Percentiles rank a stretch among this genome's conserved stretches.
Conservation (phyloP, 805 yeast genomes). For the Jamesozyma rosinii region DNA sequence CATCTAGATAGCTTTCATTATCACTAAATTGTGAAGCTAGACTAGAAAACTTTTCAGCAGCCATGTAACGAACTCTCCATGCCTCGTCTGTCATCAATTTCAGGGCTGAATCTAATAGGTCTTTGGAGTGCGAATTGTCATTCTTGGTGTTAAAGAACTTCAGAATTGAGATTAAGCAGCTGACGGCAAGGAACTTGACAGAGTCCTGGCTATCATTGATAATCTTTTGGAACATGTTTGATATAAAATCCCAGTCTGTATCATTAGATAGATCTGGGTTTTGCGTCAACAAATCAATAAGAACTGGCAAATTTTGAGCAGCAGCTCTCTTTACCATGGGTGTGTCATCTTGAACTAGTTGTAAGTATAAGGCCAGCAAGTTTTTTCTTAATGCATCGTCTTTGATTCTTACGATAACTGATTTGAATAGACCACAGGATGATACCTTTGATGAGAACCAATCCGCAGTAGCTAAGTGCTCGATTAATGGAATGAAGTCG, state of each 20-base stretch:
- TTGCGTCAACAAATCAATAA: conserved; percentile 52
- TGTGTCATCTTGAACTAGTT: conserved; percentile 77
- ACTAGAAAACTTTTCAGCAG: conserved; percentile 83
- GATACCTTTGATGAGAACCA: conserved; percentile 95
- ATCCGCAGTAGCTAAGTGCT: conserved; percentile 71
- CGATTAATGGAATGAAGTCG: conserved; percentile 66
- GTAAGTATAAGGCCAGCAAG: conserved; percentile 56
- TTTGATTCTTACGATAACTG: conserved; percentile 50
- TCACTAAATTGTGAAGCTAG: conserved; percentile 58
- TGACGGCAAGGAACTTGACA: conserved; percentile 82
- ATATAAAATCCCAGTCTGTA: conserved; percentile 66
- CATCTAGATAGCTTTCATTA: conserved; percentile 43
- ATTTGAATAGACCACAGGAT: conserved; percentile 76
- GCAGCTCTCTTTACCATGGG: conserved; percentile 98
- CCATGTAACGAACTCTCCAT: conserved; percentile 98
- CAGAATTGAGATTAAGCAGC: conserved; percentile 75
- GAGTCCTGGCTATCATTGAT: conserved; percentile 88
- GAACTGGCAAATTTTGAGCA: conserved; percentile 69
- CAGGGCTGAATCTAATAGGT: conserved; percentile 55
- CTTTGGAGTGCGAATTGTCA: conserved; percentile 51
- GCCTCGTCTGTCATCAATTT: conserved; percentile 77
- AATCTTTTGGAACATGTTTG: conserved; percentile 72
- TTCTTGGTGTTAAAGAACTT: conserved; percentile 51
- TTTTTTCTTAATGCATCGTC: conserved; percentile 47
- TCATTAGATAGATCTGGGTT: conserved; percentile 39